Conservation (phyloP, 345 rosid species). For the Eucalyptus sideroxylon region DNA sequence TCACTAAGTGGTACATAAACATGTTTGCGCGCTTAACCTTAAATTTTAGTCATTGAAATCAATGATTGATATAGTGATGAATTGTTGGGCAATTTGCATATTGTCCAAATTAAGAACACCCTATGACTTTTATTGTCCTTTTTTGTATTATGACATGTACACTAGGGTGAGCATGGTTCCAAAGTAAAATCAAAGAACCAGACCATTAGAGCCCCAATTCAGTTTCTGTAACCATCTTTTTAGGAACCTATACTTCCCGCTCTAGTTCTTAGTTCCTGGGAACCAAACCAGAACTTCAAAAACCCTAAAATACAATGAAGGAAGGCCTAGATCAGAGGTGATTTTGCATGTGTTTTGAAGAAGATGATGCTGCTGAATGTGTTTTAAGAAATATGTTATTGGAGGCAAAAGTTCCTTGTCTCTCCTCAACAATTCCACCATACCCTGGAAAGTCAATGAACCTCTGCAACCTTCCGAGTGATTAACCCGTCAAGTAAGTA, state of each 20-base stretch:
- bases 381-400: constrained; percentile 86
- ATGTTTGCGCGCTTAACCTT: background rate
- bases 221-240: too few species aligned
- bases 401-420: constrained; percentile 98
- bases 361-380: constrained; percentile 88
- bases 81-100: background rate
- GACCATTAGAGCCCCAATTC: background rate
- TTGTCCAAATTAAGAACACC: background rate
- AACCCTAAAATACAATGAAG: constrained; percentile 75
- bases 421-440: constrained; percentile 79
- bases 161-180: background rate
- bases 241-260: background rate
- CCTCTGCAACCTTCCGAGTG: constrained; percentile 65
- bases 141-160: background rate
- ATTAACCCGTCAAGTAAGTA: constrained; percentile 90
- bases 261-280: background rate
- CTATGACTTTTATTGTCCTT: too few species aligned
- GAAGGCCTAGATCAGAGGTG: constrained; percentile 85
- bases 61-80: background rate
- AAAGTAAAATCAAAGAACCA: too few species aligned
- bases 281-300: background rate
- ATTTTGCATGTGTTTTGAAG: background rate
- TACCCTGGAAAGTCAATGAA: constrained; percentile 91
- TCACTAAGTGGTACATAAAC: background rate
- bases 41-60: background rate